Conservation (phyloP, 495 filamentous ascomycete genomes). For the Hypomontagnella submonticulosa region DNA sequence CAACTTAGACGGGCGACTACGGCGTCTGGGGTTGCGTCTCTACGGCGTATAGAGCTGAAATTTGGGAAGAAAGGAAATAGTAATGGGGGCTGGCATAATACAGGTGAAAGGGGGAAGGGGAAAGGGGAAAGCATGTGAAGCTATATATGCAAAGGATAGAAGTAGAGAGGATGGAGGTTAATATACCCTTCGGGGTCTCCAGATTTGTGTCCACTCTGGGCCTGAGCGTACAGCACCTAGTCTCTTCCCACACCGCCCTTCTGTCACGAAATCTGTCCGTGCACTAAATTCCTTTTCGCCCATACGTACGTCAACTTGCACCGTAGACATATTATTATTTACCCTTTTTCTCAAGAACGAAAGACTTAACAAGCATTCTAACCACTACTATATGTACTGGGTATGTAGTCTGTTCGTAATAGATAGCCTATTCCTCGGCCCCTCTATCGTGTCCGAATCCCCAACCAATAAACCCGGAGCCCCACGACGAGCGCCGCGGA, state of each 20-base stretch:
- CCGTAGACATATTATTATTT: too few species aligned
- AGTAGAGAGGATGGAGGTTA: constrained; percentile 17
- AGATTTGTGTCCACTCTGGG: constrained; percentile 21
- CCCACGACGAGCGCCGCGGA: constrained; percentile 31
- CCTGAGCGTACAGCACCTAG: constrained; percentile 24
- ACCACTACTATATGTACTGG: neutral
- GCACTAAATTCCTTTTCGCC: constrained; percentile 20
- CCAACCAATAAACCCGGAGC: constrained; percentile 28
- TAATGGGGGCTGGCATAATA: neutral
- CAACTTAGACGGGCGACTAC: neutral
- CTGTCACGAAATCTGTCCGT: constrained; percentile 17
- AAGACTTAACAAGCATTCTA: too few species aligned
- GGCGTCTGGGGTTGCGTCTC: neutral
- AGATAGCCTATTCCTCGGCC: neutral
- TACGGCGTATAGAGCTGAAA: neutral
- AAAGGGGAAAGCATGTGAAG: neutral
- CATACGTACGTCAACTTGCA: neutral
- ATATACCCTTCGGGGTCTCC: constrained; percentile 23
- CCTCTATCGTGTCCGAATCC: constrained; percentile 15
- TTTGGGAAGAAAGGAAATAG: neutral
- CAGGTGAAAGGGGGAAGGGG: neutral
- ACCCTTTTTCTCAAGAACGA: too few species aligned
- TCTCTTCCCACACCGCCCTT: constrained; percentile 28
- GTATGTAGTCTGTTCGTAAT: neutral
- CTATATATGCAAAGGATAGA: neutral